A percentile compares a stretch with the other conserved stretches of the same genome.
phyloP scores from a whole-genome alignment of 116 monocot genomes.

The Papilionanthe hybrid region DNA sequence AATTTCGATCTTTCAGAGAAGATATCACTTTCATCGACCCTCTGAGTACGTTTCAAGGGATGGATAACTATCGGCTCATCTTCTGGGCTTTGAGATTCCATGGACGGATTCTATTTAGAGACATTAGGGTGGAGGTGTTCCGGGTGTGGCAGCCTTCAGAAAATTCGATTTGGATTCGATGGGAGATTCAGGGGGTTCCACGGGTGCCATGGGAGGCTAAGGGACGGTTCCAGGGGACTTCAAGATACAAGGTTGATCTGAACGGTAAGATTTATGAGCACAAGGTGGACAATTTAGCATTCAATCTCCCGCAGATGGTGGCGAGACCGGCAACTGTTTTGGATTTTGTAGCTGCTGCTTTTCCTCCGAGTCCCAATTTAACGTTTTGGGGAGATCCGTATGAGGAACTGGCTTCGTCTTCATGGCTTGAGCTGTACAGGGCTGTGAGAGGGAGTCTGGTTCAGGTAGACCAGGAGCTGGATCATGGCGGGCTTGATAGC shows the following conservation, averaged over 20 bases:
- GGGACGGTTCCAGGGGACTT: slow-evolving; percentile 79
- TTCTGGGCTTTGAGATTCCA: slow-evolving; percentile 93
- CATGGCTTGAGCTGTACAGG: slow-evolving; percentile 73
- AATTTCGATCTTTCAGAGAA: slow-evolving; percentile 38
- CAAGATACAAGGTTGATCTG: slow-evolving; percentile 73
- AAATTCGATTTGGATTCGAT: slow-evolving; percentile 60
- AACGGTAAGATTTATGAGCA: slow-evolving; percentile 95
- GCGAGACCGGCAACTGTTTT: slow-evolving; percentile 30
- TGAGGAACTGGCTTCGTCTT: slow-evolving; percentile 16
- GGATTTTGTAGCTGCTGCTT: slow-evolving; percentile 54
- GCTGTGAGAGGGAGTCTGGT: slow-evolving; percentile 58
- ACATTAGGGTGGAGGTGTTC: slow-evolving; percentile 61
- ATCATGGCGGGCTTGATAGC: slow-evolving; percentile 19
- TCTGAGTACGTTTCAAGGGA: slow-evolving; percentile 68
- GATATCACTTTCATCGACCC: slow-evolving; percentile 83
- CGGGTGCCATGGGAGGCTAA: slow-evolving; percentile 85
- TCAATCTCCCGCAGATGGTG: slow-evolving; percentile 54
- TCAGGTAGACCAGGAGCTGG: slow-evolving; percentile 1
- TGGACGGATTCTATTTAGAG: slow-evolving; percentile 69
- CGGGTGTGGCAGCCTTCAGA: slow-evolving; percentile 93
- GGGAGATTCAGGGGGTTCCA: slow-evolving; percentile 76
- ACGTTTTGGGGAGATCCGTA: slow-evolving; percentile 29
- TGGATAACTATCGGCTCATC: slow-evolving; percentile 73
- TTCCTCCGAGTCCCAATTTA: slow-evolving; percentile 54
- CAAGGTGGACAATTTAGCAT: slow-evolving; percentile 76